Evolutionary conservation across 2,329 filamentous ascomycete species (phyloP).

Genomic region (Cyphellophora attinorum): DNA sequence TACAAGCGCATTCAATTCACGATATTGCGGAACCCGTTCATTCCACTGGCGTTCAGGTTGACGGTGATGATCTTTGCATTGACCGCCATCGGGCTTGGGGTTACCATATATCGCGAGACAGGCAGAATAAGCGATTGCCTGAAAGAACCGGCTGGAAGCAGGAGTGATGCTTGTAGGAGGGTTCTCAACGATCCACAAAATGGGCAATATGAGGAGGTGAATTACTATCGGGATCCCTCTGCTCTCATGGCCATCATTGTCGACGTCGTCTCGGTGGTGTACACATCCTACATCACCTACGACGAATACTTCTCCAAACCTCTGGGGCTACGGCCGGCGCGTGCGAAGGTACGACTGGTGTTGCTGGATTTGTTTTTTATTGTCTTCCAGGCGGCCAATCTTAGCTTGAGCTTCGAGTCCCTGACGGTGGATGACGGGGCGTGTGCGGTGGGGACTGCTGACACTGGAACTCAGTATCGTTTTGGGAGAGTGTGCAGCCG

Average conservation of each 20-base stretch:
- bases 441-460: slow-evolving; percentile 41
- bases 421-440: slow-evolving; percentile 54
- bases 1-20: slow-evolving; percentile 56
- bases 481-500: slow-evolving; percentile 43
- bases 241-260: slow-evolving; percentile 83
- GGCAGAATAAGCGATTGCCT: slow-evolving; percentile 21
- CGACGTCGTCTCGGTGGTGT: slow-evolving; percentile 78
- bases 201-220: slow-evolving; percentile 9
- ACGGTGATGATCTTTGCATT: slow-evolving; percentile 75
- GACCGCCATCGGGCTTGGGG: slow-evolving; percentile 68
- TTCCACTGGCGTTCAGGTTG: slow-evolving; percentile 74
- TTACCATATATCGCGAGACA: slow-evolving; percentile 59
- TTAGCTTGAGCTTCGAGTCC: slow-evolving; percentile 79
- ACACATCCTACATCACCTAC: slow-evolving; percentile 86
- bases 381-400: slow-evolving; percentile 90
- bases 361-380: slow-evolving; percentile 93
- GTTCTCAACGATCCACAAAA: slow-evolving; percentile 10
- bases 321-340: slow-evolving; percentile 71
- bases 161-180: slow-evolving; percentile 4
- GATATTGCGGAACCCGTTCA: slow-evolving; percentile 70
- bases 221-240: slow-evolving; percentile 56
- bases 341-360: slow-evolving; percentile 79
- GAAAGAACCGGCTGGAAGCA: slow-evolving; percentile 8
- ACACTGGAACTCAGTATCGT: slow-evolving; percentile 23
- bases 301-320: slow-evolving; percentile 96